Percentiles rank a stretch among this genome's conserved stretches.
phyloP scores from a whole-genome alignment of 1,284 basidiomycete genomes.

The Testicularia cyperi region DNA sequence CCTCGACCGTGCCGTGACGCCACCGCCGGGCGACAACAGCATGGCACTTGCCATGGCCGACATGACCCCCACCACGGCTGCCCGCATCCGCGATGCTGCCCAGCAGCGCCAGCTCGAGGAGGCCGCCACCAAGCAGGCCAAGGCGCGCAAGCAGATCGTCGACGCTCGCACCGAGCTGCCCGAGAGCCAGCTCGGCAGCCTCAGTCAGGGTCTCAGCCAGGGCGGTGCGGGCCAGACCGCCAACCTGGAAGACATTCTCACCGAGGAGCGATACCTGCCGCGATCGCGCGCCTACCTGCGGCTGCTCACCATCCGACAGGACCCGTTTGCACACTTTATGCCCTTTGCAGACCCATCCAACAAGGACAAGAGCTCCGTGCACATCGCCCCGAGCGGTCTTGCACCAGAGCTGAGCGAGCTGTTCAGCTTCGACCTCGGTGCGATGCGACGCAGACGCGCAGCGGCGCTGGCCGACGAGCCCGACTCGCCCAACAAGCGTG shows the following conservation, averaged over 20 bases:
- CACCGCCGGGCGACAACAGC: slow-evolving; percentile 38
- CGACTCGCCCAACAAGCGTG: slow-evolving; percentile 54
- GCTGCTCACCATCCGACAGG: slow-evolving; percentile 77
- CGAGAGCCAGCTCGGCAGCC: slow-evolving; percentile 47
- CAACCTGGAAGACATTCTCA: slow-evolving; percentile 71
- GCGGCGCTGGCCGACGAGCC: slow-evolving; percentile 60
- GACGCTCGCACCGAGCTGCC: slow-evolving; percentile 65
- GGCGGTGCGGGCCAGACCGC: slow-evolving; percentile 69
- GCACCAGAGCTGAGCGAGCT: slow-evolving; percentile 77
- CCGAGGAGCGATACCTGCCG: slow-evolving; percentile 74
- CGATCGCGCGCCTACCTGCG: slow-evolving; percentile 77
- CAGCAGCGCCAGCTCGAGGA: slow-evolving; percentile 41
- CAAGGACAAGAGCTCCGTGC: slow-evolving; percentile 66
- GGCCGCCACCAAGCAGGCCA: slow-evolving; percentile 33
- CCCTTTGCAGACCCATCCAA: slow-evolving; percentile 66
- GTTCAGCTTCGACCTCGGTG: slow-evolving; percentile 74
- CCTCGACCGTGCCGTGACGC: slow-evolving; percentile 23
- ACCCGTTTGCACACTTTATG: slow-evolving; percentile 80
- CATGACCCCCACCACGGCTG: slow-evolving; percentile 66
- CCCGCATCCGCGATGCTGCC: slow-evolving; percentile 53
- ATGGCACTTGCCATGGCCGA: slow-evolving; percentile 54
- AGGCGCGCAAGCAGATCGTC: slow-evolving; percentile 62
- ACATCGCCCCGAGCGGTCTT: slow-evolving; percentile 76
- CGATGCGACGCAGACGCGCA: slow-evolving; percentile 50
- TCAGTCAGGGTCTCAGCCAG: slow-evolving; percentile 60